Evolutionary conservation across 257 asterid species (phyloP).

Genomic region (Plantago ovata): DNA sequence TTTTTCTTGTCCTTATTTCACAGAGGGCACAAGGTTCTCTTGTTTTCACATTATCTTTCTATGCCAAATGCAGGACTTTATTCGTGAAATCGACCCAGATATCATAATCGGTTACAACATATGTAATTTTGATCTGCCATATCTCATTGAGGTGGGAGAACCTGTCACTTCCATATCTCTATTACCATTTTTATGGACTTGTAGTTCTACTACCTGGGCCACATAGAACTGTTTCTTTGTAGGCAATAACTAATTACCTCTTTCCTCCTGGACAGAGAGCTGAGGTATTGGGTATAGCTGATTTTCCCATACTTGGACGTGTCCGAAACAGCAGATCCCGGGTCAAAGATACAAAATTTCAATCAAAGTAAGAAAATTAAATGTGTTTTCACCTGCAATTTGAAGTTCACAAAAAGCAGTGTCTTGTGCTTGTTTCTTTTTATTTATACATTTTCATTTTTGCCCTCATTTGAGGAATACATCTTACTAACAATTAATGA

Average conservation of each 20-base stretch:
- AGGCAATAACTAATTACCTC: constrained; percentile 3
- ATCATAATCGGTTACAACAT: constrained; percentile 95
- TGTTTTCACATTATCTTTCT: constrained; percentile 16
- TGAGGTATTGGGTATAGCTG: constrained; percentile 74
- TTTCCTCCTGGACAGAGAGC: constrained; percentile 65
- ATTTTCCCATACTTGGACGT: constrained; percentile 91
- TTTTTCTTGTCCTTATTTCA: neutral
- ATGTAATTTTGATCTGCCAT: constrained; percentile 96
- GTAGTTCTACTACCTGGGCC: constrained; percentile 13
- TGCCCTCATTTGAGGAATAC: too few relatives aligned
- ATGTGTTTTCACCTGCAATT: constrained; percentile 19
- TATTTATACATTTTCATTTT: neutral
- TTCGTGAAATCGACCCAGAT: constrained; percentile 97
- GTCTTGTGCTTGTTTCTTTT: neutral
- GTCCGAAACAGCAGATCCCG: constrained; percentile 89
- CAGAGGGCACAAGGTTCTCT: neutral
- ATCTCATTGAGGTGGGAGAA: constrained; percentile 78
- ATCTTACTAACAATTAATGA: too few relatives aligned
- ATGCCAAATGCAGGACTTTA: constrained; percentile 58
- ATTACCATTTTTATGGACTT: neutral
- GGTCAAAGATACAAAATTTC: constrained; percentile 77
- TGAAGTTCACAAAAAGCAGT: constrained; percentile 1
- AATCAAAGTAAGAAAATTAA: constrained; percentile 63
- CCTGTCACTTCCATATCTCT: neutral
- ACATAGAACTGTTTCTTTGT: constrained; percentile 8